Percentiles rank a stretch among this genome's conserved stretches.
These are phyloP conservation scores for Rutstroemia sp. DNA, from an alignment of 2,329 filamentous ascomycete species.

Conservation along the genomic window DNA sequence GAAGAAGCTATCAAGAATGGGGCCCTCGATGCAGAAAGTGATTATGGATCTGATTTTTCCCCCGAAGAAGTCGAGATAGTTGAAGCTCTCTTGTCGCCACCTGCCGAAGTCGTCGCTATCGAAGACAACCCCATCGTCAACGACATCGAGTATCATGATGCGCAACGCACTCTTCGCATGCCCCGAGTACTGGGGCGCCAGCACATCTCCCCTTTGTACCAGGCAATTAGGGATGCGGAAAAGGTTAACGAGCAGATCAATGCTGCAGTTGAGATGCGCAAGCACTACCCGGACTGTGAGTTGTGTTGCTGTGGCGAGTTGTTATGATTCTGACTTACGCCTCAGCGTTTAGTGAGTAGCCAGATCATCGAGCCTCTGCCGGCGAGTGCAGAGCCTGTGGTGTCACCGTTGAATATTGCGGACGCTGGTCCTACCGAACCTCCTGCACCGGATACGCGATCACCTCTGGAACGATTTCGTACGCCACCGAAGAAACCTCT, in stretches of 20 bases:
- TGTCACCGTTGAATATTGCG: not conserved
- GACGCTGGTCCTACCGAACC: not conserved
- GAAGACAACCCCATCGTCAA: conserved; percentile 24
- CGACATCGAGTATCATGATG: conserved; percentile 28
- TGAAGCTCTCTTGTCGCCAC: conserved; percentile 39
- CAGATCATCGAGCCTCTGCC: conserved; percentile 1
- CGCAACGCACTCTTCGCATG: conserved; percentile 30
- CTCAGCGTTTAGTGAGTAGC: conserved; percentile 54
- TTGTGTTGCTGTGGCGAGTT: not conserved
- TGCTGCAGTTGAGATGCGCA: conserved; percentile 20
- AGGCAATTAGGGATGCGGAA: conserved; percentile 26
- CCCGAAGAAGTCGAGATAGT: conserved; percentile 48
- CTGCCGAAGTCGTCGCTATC: conserved; percentile 34
- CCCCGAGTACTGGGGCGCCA: conserved; percentile 36
- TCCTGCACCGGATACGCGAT: conserved; percentile 36
- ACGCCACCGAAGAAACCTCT: conserved; percentile 69
- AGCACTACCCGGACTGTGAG: conserved; percentile 48
- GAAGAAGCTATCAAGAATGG: not conserved
- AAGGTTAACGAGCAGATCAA: conserved; percentile 21
- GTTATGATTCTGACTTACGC: conserved; percentile 50
- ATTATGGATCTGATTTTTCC: conserved; percentile 58
- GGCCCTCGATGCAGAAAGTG: conserved; percentile 34
- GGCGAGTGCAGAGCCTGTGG: not conserved
- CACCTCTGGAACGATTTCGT: conserved; percentile 73
- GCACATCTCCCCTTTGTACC: conserved; percentile 21